Evolutionary conservation across 176 grass and related monocot species (phyloP).

Genomic region (Metroxylon sagu): DNA sequence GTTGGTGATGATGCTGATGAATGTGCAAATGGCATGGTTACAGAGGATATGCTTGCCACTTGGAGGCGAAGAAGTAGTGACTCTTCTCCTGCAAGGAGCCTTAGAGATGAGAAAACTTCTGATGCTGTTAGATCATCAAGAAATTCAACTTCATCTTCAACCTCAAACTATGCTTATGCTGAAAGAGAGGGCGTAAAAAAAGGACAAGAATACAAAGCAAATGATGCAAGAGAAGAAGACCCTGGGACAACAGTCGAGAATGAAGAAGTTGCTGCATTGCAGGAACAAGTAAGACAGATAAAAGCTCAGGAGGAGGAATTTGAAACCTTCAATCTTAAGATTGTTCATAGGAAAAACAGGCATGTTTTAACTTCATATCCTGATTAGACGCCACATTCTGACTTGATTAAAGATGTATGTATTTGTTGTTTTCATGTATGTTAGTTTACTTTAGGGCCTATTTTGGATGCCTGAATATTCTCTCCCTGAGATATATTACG

Average conservation of each 20-base stretch:
- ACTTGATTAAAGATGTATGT: no score
- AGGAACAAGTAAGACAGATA: conserved; percentile 97
- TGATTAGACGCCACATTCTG: no score
- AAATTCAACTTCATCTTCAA: conserved; percentile 65
- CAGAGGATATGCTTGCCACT: conserved; percentile 69
- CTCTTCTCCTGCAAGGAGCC: conserved; percentile 60
- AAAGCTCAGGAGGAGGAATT: conserved; percentile 95
- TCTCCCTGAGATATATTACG: no score
- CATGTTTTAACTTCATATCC: conserved; percentile 13
- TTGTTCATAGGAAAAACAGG: conserved; percentile 98
- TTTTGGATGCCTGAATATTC: no score
- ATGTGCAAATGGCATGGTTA: conserved; percentile 53
- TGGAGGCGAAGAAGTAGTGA: conserved; percentile 90
- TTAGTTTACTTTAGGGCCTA: no score
- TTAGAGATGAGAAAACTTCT: conserved; percentile 62
- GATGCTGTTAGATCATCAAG: conserved; percentile 62
- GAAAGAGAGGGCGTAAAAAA: conserved; percentile 61
- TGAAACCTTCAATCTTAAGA: conserved; percentile 96
- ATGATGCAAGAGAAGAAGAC: conserved; percentile 73
- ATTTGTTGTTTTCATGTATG: no score
- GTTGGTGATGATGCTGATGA: conserved; percentile 40
- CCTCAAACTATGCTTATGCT: conserved; percentile 46
- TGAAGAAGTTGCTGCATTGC: conserved; percentile 88
- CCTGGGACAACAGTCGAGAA: conserved; percentile 65
- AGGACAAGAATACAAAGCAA: conserved; percentile 46